Percentiles rank a stretch among this genome's conserved stretches.
phyloP scores from a whole-genome alignment of 768 basidiomycete species.

The Sporobolomyces pararoseus region DNA sequence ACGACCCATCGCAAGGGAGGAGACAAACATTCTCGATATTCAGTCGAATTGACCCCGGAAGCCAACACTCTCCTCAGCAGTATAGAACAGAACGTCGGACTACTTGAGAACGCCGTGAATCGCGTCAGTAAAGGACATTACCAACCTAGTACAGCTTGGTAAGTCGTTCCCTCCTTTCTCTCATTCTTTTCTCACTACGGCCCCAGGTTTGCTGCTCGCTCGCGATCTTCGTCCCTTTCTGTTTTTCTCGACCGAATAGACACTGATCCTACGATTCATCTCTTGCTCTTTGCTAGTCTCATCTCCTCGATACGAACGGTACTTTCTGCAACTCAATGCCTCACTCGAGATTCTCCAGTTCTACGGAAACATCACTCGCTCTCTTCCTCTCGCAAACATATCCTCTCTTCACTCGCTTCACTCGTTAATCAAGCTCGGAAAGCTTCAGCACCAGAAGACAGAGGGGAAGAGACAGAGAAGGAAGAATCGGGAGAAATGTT shows the following conservation, averaged over 20 bases:
- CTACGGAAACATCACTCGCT: constrained; percentile 65
- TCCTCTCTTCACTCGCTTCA: constrained; percentile 72
- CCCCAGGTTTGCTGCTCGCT: no score
- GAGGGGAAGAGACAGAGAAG: constrained; percentile 55
- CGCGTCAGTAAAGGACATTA: constrained; percentile 76
- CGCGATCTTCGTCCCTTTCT: no score
- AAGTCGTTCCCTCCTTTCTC: constrained; percentile 2
- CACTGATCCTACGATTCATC: no score
- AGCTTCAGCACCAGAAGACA: constrained; percentile 38
- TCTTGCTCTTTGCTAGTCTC: no score
- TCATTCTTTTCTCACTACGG: neutral
- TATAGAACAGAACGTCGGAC: constrained; percentile 74
- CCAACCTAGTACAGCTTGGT: constrained; percentile 83
- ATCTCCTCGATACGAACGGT: constrained; percentile 89
- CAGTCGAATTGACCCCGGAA: constrained; percentile 19
- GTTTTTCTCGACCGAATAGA: no score
- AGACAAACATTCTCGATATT: neutral
- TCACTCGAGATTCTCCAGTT: constrained; percentile 72
- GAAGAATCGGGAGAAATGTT: constrained; percentile 74
- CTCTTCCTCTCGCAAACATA: constrained; percentile 71
- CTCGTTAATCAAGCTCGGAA: constrained; percentile 68
- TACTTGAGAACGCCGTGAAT: constrained; percentile 78
- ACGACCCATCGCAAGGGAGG: neutral
- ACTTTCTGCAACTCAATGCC: constrained; percentile 73
- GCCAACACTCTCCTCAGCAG: constrained; percentile 62